Evolutionary conservation across 371 early-diverging fungal genomes (phyloP).

Genomic region (Apophysomyces trapeziformis): DNA sequence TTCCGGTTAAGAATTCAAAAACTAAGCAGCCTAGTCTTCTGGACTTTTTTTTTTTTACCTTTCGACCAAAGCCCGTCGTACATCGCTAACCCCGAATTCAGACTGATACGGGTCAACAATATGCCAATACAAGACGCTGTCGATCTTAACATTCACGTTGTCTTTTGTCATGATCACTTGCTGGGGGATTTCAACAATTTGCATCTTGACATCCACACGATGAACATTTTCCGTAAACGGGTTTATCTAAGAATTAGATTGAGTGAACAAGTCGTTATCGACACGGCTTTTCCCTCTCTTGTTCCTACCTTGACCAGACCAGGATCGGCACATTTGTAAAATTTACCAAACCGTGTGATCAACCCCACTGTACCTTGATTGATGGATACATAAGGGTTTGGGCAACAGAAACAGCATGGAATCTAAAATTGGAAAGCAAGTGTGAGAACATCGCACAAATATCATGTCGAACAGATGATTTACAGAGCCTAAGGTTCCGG

Average conservation of each 20-base stretch:
- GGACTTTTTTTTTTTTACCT: slow-evolving; percentile 37
- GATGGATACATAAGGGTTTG: slow-evolving; percentile 78
- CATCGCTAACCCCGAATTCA: slow-evolving; percentile 74
- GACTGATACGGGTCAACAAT: slow-evolving; percentile 84
- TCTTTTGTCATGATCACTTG: slow-evolving; percentile 91
- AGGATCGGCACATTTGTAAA: slow-evolving; percentile 89
- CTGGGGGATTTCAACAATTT: slow-evolving; percentile 72
- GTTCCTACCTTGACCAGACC: slow-evolving; percentile 73
- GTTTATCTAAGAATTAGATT: slow-evolving; percentile 50
- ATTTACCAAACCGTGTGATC: slow-evolving; percentile 81
- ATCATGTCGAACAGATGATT: neutral
- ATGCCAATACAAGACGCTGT: slow-evolving; percentile 87
- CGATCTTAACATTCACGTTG: slow-evolving; percentile 82
- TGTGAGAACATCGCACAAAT: neutral
- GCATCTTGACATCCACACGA: slow-evolving; percentile 79
- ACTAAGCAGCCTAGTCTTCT: neutral
- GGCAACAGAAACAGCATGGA: slow-evolving; percentile 60
- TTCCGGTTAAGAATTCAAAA: neutral
- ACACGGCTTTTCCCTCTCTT: neutral
- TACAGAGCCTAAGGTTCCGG: slow-evolving; percentile 55
- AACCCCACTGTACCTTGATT: slow-evolving; percentile 78
- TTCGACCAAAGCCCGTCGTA: slow-evolving; percentile 78
- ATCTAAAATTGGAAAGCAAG: slow-evolving; percentile 20
- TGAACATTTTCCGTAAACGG: slow-evolving; percentile 68
- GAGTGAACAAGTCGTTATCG: neutral